A percentile compares a stretch with the other conserved stretches of the same genome.
Evolutionary conservation across 2,329 filamentous ascomycete species (phyloP).

Genomic region (Botrytis porri): DNA sequence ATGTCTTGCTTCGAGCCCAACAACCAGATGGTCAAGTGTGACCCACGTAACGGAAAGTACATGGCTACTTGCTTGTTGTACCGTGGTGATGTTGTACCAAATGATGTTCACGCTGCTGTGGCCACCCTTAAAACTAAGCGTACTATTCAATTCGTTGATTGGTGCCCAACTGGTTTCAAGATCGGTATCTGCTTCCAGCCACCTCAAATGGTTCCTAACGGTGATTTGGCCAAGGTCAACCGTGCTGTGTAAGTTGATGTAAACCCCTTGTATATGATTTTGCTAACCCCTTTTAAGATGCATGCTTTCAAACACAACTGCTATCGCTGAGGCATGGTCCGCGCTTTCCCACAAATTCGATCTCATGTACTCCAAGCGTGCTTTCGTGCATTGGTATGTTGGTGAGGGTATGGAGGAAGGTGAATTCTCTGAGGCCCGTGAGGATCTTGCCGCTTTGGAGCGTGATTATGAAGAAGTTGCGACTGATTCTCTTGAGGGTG

Average conservation of each 20-base stretch:
- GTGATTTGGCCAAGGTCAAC: conserved; percentile 92
- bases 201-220: conserved; percentile 74
- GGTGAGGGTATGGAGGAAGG: conserved; percentile 70
- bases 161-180: conserved; percentile 99
- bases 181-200: conserved; percentile 97
- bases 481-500: conserved; percentile 50
- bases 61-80: conserved; percentile 67
- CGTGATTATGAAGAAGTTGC: conserved; percentile 65
- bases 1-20: conserved; percentile 57
- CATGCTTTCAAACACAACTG: conserved; percentile 66
- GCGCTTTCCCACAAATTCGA: conserved; percentile 66
- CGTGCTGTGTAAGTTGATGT: conserved; percentile 79
- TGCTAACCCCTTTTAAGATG: background rate
- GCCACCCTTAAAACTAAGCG: conserved; percentile 65
- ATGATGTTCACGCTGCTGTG: conserved; percentile 58
- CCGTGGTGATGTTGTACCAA: conserved; percentile 63
- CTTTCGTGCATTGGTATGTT: conserved; percentile 70
- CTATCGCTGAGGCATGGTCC: conserved; percentile 63
- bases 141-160: conserved; percentile 82
- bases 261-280: conserved; percentile 26
- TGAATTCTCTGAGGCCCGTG: conserved; percentile 63
- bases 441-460: conserved; percentile 63
- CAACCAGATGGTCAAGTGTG: conserved; percentile 67
- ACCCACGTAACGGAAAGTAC: conserved; percentile 65
- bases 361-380: conserved; percentile 67